Evolutionary conservation across 163 green algal genomes (phyloP), one percentile per base, ranked within the genome.

Genomic region (Scenedesmus sp.): DNA sequence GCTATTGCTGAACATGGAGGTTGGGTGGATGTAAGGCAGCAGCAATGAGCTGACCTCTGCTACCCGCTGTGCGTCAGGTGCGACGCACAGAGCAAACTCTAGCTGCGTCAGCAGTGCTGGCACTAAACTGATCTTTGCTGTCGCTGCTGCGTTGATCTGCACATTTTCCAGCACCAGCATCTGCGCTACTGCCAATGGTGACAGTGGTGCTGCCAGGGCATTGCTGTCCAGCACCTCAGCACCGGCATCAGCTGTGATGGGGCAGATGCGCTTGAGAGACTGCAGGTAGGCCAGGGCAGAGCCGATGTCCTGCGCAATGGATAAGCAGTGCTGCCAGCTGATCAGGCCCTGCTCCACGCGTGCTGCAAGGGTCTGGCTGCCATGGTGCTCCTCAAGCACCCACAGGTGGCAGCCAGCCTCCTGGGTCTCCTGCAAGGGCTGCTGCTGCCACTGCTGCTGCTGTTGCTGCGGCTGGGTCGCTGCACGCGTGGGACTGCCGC

Each of bases 41-140:
- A 91, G 78, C 89, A 78, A 18, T 24, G 61, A 51, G 49, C 51
- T 85, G 65, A 85, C 83, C 56, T 85, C 83, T 85, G 89, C 22
- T 82, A 91, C 33, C 59, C 88, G 76, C 22, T 72, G 65, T 65
- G 76, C 83, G 46, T 86, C 88, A 22, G 86, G 83, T n/a, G 87
- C 33, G 13, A 89, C 84, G 30, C 79, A 80, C 79, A 87, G 49
- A 35, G 76, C 37, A 44, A 73, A 85, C 84, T 96, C 94, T 16
- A 96, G 91, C 65, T 96, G 94, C 79, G 93, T 93, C 44, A 96
- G 91, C 83, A 96, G 80, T 26, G 94, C 92, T 18, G 94, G 94
- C 79, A 94, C 91, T 83, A 96, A n/a, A 53, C 73, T 86, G 33
- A 89, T 26, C 30, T 89, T 91, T 46, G 89, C 87, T 43, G 51